These are phyloP conservation scores for Chrysanthemum seticuspe DNA, from an alignment of 129 eudicot species.

Conservation along the genomic window DNA sequence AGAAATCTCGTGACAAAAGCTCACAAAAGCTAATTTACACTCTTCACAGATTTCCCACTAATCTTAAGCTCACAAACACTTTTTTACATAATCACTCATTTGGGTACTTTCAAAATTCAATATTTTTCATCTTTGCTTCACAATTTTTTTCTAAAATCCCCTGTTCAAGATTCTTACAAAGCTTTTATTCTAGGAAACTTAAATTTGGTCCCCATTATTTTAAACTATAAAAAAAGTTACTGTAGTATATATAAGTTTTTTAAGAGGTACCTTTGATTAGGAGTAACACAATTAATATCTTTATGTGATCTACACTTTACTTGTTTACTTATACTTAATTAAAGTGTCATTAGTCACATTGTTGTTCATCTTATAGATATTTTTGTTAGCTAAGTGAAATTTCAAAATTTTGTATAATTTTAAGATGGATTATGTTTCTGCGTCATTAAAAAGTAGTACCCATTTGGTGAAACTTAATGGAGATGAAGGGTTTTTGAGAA, in stretches of 20 bases:
- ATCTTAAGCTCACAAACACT: not conserved
- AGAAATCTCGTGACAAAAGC: slow-evolving; percentile 65
- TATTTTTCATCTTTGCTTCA: slow-evolving; percentile 22
- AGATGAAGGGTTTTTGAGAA: slow-evolving; percentile 48
- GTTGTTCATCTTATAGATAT: slow-evolving; percentile 21
- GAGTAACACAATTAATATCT: slow-evolving; percentile 30
- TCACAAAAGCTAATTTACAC: slow-evolving; percentile 48
- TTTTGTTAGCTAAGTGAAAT: slow-evolving; percentile 4
- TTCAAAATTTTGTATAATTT: not conserved
- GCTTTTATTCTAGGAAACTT: slow-evolving; percentile 30
- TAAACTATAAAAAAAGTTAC: slow-evolving; percentile 4
- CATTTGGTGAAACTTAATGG: slow-evolving; percentile 41
- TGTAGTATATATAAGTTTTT: not conserved
- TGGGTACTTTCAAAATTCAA: slow-evolving; percentile 15
- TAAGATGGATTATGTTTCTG: slow-evolving; percentile 68
- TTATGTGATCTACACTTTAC: slow-evolving; percentile 84
- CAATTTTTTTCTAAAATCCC: slow-evolving; percentile 27
- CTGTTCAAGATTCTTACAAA: slow-evolving; percentile 31
- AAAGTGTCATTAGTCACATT: slow-evolving; percentile 19
- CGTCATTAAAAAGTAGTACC: slow-evolving; percentile 51
- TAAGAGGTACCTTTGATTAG: slow-evolving; percentile 34
- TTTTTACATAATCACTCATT: slow-evolving; percentile 16
- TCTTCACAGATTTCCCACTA: slow-evolving; percentile 40
- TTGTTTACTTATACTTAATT: slow-evolving; percentile 31
- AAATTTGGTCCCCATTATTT: slow-evolving; percentile 20